A percentile compares a stretch with the other conserved stretches of the same genome.
Conservation (phyloP, 192 early-diverging fungal species). For the Dissophora globulifera region DNA sequence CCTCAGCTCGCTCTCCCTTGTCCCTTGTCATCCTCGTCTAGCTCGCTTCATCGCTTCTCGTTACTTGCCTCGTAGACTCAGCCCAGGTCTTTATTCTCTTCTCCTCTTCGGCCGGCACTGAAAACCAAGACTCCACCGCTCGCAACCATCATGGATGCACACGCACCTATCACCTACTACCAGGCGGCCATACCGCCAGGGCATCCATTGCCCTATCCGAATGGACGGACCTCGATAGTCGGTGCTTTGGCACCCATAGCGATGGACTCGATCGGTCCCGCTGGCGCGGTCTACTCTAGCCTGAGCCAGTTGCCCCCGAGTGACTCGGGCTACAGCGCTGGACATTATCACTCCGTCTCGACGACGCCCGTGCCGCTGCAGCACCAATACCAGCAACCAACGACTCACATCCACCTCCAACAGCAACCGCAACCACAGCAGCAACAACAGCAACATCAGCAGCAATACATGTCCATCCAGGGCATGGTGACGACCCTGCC, state of each 20-base stretch:
- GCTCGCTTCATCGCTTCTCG: neutral
- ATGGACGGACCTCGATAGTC: conserved; percentile 9
- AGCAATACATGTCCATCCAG: conserved; percentile 35
- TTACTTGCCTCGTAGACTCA: too few species aligned
- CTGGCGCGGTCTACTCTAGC: conserved; percentile 1
- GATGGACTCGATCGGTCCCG: conserved; percentile 21
- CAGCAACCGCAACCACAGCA: conserved; percentile 41
- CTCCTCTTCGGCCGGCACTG: neutral
- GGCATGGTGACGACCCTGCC: conserved; percentile 1
- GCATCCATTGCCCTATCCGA: conserved; percentile 21
- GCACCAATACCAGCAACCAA: conserved; percentile 17
- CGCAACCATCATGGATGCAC: conserved; percentile 17
- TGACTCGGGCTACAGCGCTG: conserved; percentile 27
- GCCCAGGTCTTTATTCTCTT: neutral
- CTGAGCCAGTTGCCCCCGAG: neutral
- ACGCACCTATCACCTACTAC: conserved; percentile 32
- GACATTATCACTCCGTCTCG: conserved; percentile 27
- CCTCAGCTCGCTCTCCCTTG: neutral
- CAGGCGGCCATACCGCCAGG: conserved; percentile 25
- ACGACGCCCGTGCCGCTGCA: conserved; percentile 11
- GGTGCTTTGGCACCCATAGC: conserved; percentile 16
- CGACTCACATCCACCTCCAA: conserved; percentile 7
- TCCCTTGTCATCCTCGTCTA: neutral
- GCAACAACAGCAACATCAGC: conserved; percentile 38
- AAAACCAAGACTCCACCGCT: neutral